Evolutionary conservation across 441 rosid genomes (phyloP), one percentile per base, ranked within the genome.

Genomic region (Populus hybrid): DNA sequence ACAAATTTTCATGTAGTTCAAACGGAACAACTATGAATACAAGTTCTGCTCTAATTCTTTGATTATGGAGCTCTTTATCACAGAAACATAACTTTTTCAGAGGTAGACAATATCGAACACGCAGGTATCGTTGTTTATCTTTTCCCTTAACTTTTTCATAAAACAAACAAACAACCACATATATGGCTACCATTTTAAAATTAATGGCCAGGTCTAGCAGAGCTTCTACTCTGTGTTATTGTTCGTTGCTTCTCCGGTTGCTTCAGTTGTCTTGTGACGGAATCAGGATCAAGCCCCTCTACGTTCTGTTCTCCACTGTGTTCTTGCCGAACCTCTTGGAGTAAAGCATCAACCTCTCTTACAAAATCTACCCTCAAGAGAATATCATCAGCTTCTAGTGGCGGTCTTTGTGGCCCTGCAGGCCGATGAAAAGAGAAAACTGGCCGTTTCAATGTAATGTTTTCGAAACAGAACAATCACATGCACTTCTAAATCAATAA

Each of bases 321-420:
- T 59, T 92, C 94, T 6, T 80, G 46, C 72, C 84, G 86, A 77
- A 93, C 95, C 89, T 95, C 97, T 79, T 87, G 92, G 78, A 95
- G 86, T 87, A 93, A 83, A 63, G 84, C 89, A 83, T 89, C 92
- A 3, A 92, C 94, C 84, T 95, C 99, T 84, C 95, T 87, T 24
- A 95, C 89, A 86, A 95, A 95, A 86, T 95, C 95, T 74, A 91
- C 95, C 83, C 98, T 86, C 63, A 95, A 80, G 77, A 91, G 90
- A 82, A 81, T 69, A 79, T 88, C 88, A 73, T 93, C 99, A 0
- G 74, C 87, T 80, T 90, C 94, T n/a, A 75, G 63, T 21, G 94
- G 88, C 34, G 89, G 89, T 73, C 81, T 85, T 35, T 90, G 64
- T n/a, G 87, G 93, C 78, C 97, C 98, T 72, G 91, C 85, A 79